Percentiles rank a stretch among this genome's conserved stretches.
Conservation (phyloP, 2,329 filamentous ascomycete species). For the Penicillium decumbens region DNA sequence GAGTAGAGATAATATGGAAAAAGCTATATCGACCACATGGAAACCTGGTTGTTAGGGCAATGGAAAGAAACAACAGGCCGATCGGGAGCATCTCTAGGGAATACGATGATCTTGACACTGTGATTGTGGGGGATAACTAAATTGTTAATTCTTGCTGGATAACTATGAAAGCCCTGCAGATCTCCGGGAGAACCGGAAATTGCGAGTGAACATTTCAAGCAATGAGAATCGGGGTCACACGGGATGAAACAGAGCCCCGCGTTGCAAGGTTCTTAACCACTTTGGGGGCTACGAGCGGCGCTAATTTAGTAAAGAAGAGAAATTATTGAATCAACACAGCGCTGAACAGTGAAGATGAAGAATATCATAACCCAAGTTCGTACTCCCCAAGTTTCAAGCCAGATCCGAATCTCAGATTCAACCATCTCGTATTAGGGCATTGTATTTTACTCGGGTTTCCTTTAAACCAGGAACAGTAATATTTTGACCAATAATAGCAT, state of each 20-base stretch:
- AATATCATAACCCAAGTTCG: too few species aligned
- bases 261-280: slow-evolving; percentile 4
- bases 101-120: not conserved
- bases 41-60: not conserved
- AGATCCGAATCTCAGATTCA: not conserved
- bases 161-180: not conserved
- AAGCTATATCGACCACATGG: not conserved
- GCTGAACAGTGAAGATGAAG: too few species aligned
- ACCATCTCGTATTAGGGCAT: slow-evolving; percentile 5
- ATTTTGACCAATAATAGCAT: slow-evolving; percentile 6
- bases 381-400: too few species aligned
- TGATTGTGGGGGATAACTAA: too few species aligned
- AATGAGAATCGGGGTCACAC: slow-evolving; percentile 13
- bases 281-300: slow-evolving; percentile 1
- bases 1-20: not conserved
- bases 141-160: too few species aligned
- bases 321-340: too few species aligned
- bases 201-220: slow-evolving; percentile 8
- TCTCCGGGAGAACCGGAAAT: slow-evolving; percentile 21
- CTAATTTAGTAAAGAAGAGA: not conserved
- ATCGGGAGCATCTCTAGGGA: not conserved
- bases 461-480: slow-evolving; percentile 16
- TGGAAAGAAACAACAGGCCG: not conserved
- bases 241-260: slow-evolving; percentile 15
- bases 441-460: not conserved